Conservation (phyloP, 768 basidiomycete genomes). For the Cystobasidium tubakii region DNA sequence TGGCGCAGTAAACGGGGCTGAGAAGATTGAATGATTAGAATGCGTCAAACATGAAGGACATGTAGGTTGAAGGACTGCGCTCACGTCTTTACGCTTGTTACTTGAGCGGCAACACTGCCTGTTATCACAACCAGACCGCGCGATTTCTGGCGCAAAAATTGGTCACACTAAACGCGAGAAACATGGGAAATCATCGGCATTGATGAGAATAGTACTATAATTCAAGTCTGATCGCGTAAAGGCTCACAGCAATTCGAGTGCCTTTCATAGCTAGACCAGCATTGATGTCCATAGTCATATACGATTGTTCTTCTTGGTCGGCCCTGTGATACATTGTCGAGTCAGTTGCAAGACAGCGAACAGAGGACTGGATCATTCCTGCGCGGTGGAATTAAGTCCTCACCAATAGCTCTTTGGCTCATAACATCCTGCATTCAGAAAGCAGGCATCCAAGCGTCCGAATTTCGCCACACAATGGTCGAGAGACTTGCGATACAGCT, state of each 20-base stretch:
- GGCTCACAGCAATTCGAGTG: slow-evolving; percentile 1
- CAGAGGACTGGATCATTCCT: no score
- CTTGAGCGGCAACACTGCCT: slow-evolving; percentile 10
- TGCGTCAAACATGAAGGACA: background rate
- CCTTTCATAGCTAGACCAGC: slow-evolving; percentile 11
- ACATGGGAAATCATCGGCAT: no score
- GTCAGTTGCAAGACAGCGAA: no score
- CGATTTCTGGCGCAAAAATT: background rate
- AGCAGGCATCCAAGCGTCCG: background rate
- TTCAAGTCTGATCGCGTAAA: no score
- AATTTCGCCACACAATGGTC: background rate
- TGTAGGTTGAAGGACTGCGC: no score
- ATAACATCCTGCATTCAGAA: slow-evolving; percentile 7
- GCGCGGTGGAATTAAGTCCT: no score
- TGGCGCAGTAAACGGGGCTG: slow-evolving; percentile 7
- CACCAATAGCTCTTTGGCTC: slow-evolving; percentile 11
- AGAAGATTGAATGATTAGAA: background rate
- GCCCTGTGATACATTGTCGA: background rate
- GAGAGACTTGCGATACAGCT: background rate
- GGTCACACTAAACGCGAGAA: background rate
- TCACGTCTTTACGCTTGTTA: slow-evolving; percentile 6
- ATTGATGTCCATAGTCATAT: slow-evolving; percentile 2
- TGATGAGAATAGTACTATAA: no score
- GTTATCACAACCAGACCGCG: background rate
- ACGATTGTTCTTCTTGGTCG: background rate